phyloP scores from a whole-genome alignment of 345 rosid genomes.

The Mercurialis annua region DNA sequence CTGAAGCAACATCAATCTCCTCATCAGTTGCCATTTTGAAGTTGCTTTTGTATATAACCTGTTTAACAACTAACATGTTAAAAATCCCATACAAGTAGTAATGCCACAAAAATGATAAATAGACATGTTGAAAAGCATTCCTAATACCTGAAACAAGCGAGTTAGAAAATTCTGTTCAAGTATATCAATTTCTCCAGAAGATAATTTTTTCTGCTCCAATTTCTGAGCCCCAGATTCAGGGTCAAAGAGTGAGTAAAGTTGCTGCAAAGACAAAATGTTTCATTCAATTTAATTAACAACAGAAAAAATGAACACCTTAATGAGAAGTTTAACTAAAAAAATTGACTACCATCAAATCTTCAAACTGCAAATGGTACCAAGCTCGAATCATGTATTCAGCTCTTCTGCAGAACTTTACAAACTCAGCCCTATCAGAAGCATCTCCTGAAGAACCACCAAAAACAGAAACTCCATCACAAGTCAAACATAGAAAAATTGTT shows the following conservation, averaged over 20 bases:
- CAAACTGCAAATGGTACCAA: conserved; percentile 92
- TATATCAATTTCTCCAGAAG: conserved; percentile 58
- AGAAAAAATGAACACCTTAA: conserved; percentile 7
- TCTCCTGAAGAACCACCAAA: conserved; percentile 46
- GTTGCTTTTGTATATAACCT: conserved; percentile 94
- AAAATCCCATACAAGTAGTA: background rate
- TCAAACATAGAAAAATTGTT: background rate
- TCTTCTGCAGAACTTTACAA: conserved; percentile 86
- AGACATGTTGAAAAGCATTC: background rate
- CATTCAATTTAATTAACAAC: conserved; percentile 16
- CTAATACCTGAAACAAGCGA: conserved; percentile 76
- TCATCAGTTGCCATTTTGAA: conserved; percentile 74
- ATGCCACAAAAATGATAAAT: too few relatives aligned
- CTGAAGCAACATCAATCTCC: conserved; percentile 82
- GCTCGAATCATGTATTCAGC: conserved; percentile 94
- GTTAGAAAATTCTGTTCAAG: conserved; percentile 89
- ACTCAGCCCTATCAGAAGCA: conserved; percentile 65
- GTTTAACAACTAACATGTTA: background rate
- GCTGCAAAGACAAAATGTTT: conserved; percentile 45
- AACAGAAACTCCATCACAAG: background rate
- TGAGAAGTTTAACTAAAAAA: background rate
- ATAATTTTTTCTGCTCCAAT: conserved; percentile 68
- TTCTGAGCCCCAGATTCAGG: conserved; percentile 74
- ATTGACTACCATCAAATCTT: conserved; percentile 76
- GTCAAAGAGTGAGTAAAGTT: conserved; percentile 89